A percentile compares a stretch with the other conserved stretches of the same genome.
phyloP scores from a whole-genome alignment of 2,329 filamentous ascomycete species.

The Fusarium sp. region DNA sequence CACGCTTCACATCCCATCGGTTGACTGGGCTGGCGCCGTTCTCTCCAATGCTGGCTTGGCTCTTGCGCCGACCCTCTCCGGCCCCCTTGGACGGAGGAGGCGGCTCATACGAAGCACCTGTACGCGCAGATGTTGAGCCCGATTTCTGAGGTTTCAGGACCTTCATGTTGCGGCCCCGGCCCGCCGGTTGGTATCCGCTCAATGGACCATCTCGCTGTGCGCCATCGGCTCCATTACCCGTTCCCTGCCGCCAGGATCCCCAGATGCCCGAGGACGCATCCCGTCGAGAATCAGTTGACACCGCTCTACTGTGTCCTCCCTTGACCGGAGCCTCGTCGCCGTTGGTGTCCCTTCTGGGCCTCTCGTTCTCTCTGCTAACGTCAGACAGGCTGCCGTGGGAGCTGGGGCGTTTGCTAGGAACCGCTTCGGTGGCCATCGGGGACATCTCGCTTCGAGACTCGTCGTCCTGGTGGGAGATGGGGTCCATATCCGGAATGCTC shows the following conservation, averaged over 20 bases:
- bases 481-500: constrained; percentile 17
- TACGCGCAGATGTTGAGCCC: constrained; percentile 61
- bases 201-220: constrained; percentile 62
- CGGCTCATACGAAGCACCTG: constrained; percentile 64
- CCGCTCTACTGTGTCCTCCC: constrained; percentile 35
- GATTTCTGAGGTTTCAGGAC: constrained; percentile 84
- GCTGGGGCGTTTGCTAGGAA: constrained; percentile 47
- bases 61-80: constrained; percentile 65
- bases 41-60: constrained; percentile 54
- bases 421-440: constrained; percentile 49
- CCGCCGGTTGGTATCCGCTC: constrained; percentile 76
- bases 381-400: constrained; percentile 54
- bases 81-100: constrained; percentile 56
- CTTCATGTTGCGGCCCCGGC: constrained; percentile 82
- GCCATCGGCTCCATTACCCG: constrained; percentile 62
- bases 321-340: constrained; percentile 40
- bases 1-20: constrained; percentile 67
- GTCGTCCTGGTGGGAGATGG: constrained; percentile 38
- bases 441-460: constrained; percentile 47
- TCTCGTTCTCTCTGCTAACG: constrained; percentile 57
- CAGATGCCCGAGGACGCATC: constrained; percentile 69
- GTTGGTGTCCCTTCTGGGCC: constrained; percentile 36
- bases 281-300: constrained; percentile 51
- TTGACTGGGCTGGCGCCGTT: constrained; percentile 43
- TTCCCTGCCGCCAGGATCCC: constrained; percentile 75